Evolutionary conservation across 768 basidiomycete genomes (phyloP), one percentile per base, ranked within the genome.

Genomic region (Mycena amicta): DNA sequence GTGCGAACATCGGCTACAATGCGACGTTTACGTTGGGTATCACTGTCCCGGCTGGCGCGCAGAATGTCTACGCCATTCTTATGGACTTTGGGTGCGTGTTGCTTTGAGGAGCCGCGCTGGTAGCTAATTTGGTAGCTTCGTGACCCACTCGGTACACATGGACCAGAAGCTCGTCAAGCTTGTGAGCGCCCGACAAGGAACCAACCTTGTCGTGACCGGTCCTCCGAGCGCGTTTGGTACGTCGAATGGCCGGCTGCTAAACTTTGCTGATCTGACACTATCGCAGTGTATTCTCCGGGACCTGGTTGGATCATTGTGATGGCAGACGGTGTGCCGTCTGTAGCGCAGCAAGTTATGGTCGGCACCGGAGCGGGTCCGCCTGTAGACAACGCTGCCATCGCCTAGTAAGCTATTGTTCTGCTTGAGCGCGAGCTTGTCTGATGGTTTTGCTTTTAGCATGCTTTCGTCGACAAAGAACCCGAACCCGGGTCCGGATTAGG

Each of bases 121-220:
- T 26, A 31, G 8, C 49, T 37, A 8, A 22, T 65, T 12, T 30
- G 54, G 33, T 28, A 62, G 56, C 25, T 67, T 60, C 41, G 39
- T 56, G 4, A 66, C 66, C 6, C 64, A 67, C 43, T 61, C 53
- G 39, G 63, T 62, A 16, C 63, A 67, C 49, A 61, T 62, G 63
- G 63, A 65, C 43, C 63, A 59, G 50, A 61, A 61, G 37, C 55
- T 61, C 37, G 59, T 66, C 25, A 61, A 61, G 41, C 60, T 66
- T 43, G 57, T 62, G 23, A 62, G 60, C 31, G 39, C 23, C 5
- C 46, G 26, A 23, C 55, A 60, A 30, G 60, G 57, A 37, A 43
- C 27, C 22, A 53, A 33, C 29, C 50, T 64, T 12, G 56, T 53
- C 4, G 54, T 59, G 18, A 64, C 60, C 33, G 63, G 60, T 22